Conservation (phyloP, 2,329 filamentous ascomycete species). For the Coniochaeta prunicola region DNA sequence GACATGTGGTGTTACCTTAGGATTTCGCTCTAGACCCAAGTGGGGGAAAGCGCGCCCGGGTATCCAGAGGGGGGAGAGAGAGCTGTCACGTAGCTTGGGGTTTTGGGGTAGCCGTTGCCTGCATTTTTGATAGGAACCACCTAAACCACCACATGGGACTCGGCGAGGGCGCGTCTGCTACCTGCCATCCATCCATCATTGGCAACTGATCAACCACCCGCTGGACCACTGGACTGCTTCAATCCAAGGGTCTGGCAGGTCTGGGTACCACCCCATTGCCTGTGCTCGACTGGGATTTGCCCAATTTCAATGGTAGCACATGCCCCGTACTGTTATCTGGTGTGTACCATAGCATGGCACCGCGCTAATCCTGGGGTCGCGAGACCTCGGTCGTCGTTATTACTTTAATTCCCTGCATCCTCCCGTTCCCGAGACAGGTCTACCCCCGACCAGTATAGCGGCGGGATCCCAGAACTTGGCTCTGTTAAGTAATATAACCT, state of each 20-base stretch:
- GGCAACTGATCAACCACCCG: not conserved
- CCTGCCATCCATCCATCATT: not conserved
- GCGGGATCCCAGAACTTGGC: constrained; percentile 1
- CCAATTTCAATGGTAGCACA: not conserved
- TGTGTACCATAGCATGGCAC: not conserved
- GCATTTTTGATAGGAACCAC: not conserved
- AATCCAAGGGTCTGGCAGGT: not conserved
- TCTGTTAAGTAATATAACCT: constrained; percentile 1
- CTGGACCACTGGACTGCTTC: not conserved
- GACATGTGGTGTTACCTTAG: constrained; percentile 1
- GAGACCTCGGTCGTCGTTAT: not conserved
- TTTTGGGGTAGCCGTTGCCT: not conserved
- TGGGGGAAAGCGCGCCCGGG: not conserved
- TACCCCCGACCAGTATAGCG: constrained; percentile 1
- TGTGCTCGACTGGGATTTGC: not conserved
- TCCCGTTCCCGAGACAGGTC: constrained; percentile 1
- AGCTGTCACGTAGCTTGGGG: not conserved
- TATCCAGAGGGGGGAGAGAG: not conserved
- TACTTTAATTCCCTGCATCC: constrained; percentile 3
- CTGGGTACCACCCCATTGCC: not conserved
- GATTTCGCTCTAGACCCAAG: constrained; percentile 2
- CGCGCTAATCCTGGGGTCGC: not conserved
- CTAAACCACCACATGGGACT: not conserved
- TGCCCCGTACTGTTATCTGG: constrained; percentile 1
- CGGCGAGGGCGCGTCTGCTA: not conserved